Evolutionary conservation across 2,329 filamentous ascomycete species (phyloP).

Genomic region (Cryoendolithus antarcticus): DNA sequence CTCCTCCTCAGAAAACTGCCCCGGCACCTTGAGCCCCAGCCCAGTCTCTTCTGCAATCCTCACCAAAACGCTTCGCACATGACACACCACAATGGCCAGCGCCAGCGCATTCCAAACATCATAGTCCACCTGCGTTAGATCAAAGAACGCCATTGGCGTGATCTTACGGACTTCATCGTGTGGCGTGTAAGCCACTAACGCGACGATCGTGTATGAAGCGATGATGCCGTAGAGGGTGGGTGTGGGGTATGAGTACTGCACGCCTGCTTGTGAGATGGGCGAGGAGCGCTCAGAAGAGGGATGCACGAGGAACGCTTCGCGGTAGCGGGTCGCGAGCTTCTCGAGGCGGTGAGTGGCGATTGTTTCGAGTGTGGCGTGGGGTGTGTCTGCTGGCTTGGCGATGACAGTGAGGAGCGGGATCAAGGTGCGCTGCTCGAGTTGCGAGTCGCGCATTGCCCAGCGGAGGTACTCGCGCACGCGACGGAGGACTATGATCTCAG

Average conservation of each 20-base stretch:
- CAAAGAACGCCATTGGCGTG: slow-evolving; percentile 36
- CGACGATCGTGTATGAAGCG: slow-evolving; percentile 40
- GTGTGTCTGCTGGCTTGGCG: slow-evolving; percentile 27
- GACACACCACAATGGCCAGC: slow-evolving; percentile 42
- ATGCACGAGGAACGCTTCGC: slow-evolving; percentile 22
- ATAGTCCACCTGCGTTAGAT: slow-evolving; percentile 39
- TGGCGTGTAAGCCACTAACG: slow-evolving; percentile 39
- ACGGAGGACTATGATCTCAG: slow-evolving; percentile 13
- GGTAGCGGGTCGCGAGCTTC: slow-evolving; percentile 31
- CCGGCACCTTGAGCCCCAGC: slow-evolving; percentile 9
- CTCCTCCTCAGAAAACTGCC: slow-evolving; percentile 2
- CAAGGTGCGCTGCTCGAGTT: slow-evolving; percentile 22
- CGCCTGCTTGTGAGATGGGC: slow-evolving; percentile 8
- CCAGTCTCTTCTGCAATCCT: slow-evolving; percentile 28
- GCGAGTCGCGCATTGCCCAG: slow-evolving; percentile 42
- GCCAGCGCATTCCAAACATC: slow-evolving; percentile 51
- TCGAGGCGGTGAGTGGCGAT: slow-evolving; percentile 30
- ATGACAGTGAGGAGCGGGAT: slow-evolving; percentile 36
- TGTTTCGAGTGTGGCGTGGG: slow-evolving; percentile 28
- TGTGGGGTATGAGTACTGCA: slow-evolving; percentile 16
- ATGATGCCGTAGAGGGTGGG: slow-evolving; percentile 45
- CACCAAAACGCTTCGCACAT: slow-evolving; percentile 39
- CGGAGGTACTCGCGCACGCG: slow-evolving; percentile 34
- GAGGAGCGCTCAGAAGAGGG: slow-evolving; percentile 17
- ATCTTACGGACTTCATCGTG: slow-evolving; percentile 20